These are phyloP conservation scores for Pleurotus salmoneostramineus DNA, from an alignment of 768 basidiomycete species.

Conservation along the genomic window DNA sequence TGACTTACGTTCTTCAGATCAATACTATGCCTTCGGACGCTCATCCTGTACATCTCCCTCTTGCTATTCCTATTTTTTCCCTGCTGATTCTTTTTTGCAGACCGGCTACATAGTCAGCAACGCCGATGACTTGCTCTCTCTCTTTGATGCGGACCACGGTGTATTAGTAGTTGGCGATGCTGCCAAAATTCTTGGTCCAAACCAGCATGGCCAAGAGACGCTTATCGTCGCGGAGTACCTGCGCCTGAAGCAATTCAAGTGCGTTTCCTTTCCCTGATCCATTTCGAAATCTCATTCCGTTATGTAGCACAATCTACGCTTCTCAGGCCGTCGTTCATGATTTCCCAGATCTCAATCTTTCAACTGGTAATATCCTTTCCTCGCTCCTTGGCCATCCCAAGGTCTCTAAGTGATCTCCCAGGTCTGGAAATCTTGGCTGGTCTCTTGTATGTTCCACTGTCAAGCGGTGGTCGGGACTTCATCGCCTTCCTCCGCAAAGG, in stretches of 20 bases:
- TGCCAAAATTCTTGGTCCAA: conserved; percentile 66
- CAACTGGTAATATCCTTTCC: no score
- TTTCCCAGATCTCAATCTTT: conserved; percentile 67
- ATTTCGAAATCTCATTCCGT: not conserved
- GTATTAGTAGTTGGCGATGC: conserved; percentile 69
- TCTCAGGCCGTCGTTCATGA: conserved; percentile 66
- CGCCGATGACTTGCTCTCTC: conserved; percentile 69
- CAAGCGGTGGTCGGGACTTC: conserved; percentile 70
- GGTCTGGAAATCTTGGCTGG: conserved; percentile 68
- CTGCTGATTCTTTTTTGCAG: conserved; percentile 17
- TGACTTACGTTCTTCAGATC: conserved; percentile 38
- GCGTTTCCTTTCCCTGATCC: conserved; percentile 18
- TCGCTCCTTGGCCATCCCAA: no score
- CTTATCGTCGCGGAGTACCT: conserved; percentile 79
- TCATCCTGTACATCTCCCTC: conserved; percentile 40
- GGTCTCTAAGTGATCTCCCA: conserved; percentile 14
- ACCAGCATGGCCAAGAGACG: conserved; percentile 73
- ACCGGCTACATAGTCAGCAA: conserved; percentile 79
- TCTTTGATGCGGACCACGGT: conserved; percentile 80
- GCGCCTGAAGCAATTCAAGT: conserved; percentile 68
- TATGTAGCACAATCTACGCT: conserved; percentile 57
- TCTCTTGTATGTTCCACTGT: conserved; percentile 71
- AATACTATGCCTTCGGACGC: conserved; percentile 64
- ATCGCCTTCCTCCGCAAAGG: conserved; percentile 79
- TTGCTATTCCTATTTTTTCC: not conserved